Evolutionary conservation across 73 alveolate species (phyloP).

Genomic region (Paraurostyla sp.): DNA sequence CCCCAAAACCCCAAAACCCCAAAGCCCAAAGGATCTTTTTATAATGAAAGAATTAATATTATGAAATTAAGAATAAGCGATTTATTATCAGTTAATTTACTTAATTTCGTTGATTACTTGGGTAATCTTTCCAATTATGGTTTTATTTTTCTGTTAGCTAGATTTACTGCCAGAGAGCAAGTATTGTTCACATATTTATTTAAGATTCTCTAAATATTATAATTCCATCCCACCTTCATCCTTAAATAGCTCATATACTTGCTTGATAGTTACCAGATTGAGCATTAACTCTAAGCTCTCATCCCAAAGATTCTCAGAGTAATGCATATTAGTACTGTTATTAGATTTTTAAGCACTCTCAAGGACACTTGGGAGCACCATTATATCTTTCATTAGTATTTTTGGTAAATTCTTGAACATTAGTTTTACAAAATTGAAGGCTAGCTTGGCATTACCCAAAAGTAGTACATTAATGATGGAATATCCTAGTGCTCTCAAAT

Average conservation of each 20-base stretch:
- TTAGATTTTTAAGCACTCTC: not conserved
- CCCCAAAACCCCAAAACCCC: too few species aligned
- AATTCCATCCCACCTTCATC: constrained; percentile 3
- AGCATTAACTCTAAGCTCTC: constrained; percentile 8
- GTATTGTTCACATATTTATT: not conserved
- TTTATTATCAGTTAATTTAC: constrained; percentile 12
- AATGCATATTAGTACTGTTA: not conserved
- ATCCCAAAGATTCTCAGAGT: constrained; percentile 36
- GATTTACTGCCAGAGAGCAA: not conserved
- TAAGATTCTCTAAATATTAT: not conserved
- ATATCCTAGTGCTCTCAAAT: constrained; percentile 47
- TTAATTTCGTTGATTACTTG: constrained; percentile 1
- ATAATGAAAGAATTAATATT: too few species aligned
- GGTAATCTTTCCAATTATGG: constrained; percentile 10
- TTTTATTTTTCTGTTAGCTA: not conserved
- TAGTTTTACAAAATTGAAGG: constrained; percentile 21
- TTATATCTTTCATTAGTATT: constrained; percentile 11
- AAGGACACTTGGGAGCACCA: not conserved
- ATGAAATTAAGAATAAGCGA: too few species aligned
- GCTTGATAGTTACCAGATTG: constrained; percentile 26
- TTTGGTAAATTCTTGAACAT: not conserved
- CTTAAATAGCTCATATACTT: constrained; percentile 9
- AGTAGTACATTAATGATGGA: constrained; percentile 9
- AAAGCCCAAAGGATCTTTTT: too few species aligned
- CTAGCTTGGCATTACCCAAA: constrained; percentile 23